Evolutionary conservation across 2,329 filamentous ascomycete genomes (phyloP), one percentile per base, ranked within the genome.

Genomic region (Colletotrichum euphorbiae): DNA sequence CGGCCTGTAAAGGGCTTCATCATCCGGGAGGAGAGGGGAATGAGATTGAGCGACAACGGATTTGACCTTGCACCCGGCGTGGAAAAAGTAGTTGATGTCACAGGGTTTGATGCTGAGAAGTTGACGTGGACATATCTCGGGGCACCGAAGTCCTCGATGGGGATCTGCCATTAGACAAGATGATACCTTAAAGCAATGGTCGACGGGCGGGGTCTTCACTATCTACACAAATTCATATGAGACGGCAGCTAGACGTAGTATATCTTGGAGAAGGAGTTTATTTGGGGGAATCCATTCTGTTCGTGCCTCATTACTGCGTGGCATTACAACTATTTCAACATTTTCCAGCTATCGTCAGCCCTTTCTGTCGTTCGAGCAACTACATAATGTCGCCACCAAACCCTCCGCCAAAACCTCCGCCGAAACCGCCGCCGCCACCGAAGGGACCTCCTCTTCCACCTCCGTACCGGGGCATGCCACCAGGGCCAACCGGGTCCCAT

Each of bases 401-500:
- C 0, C 77, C 79, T 19, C 79, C 77, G 3, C 78, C 77, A 52
- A 78, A 79, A 0, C 79, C 77, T 9, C 79, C 77, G 15, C 75
- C 75, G 12, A 75, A 76, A 24, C 72, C 76, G 28, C 73, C 75
- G 7, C 71, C 64, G 21, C 77, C 78, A 15, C 81, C 82, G 71
- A 80, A 82, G 5, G 80, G 76, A 48, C 80, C 73, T 56, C 76
- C 75, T 24, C 81, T 76, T 42, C 79, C 72, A 6, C 80, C 76
- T 7, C 78, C 77, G 6, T 82, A 80, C 2, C 79, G 80, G 2
- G 84, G 84, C 6, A 82, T 81, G 56, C 81, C 83, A 0, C 91
- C 91, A 0, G 93, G 93, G 0, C 92, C 92, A 21, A 94, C 80
- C 2, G 95, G 95, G 82, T 98, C 96, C 81, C 93, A 98, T 71